Evolutionary conservation across 441 rosid genomes (phyloP), one percentile per base, ranked within the genome.

Genomic region (Lepidium campestre): DNA sequence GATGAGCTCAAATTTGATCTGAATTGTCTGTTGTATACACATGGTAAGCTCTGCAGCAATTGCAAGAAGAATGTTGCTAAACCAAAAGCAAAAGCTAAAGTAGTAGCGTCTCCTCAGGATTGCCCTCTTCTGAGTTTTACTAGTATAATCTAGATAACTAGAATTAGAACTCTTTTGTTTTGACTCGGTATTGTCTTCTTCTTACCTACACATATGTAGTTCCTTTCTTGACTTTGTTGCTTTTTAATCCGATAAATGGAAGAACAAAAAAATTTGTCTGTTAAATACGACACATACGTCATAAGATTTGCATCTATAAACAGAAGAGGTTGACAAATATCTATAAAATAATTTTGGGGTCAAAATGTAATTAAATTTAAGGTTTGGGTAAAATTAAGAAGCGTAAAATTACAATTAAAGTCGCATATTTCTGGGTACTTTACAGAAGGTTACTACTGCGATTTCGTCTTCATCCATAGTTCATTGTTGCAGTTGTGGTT

Each of bases 1-100:
- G 65, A 82, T 10, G 87, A 85, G 61, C 91, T 86, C 25, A 90
- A 90, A 80, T 90, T 90, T 36, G 95, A 88, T 75, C 82, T 86
- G 36, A 90, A 86, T 65, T 88, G 89, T 73, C 86, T 90, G 75
- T 73, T 90, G 10, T 88, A 75, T 40, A 82, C 87, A 6, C 91
- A 86, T 67, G 91, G 95, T 65, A 86, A 86, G 81, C 77, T 80
- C 63, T 90, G 95, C 57, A 76, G 69, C 57, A 77, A 70, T 72
- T 91, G 95, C 79, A 77, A 73, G 80, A 85, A 80, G 81, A 86
- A 78, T 78, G 81, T 61, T 57, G 67, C 58, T 68, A 76, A 74
- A 74, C 72, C 60, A 71, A 72, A 67, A 60, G 71, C 77, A 68
- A 72, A 67, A 59, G 74, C 78, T 48, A 79, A 74, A 71, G 35